Conservation (phyloP, 768 basidiomycete species). For the Mycena vitilis region DNA sequence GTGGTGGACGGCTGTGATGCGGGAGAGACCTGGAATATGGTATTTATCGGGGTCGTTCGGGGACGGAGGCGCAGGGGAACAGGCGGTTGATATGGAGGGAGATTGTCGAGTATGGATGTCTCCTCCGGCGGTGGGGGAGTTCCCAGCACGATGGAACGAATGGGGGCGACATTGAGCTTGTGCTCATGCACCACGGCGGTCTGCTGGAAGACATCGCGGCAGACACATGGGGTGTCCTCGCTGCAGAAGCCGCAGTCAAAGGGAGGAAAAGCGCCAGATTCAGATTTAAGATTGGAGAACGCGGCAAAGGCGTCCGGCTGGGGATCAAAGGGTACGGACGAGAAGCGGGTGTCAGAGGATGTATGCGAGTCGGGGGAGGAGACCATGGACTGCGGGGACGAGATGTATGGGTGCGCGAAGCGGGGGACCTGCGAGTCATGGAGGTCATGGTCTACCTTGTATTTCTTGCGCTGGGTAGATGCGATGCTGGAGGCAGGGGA, state of each 20-base stretch:
- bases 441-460: conserved; percentile 42
- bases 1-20: conserved; percentile 42
- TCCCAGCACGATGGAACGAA: conserved; percentile 42
- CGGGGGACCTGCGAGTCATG: conserved; percentile 45
- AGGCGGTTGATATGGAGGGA: conserved; percentile 84
- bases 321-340: conserved; percentile 48
- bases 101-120: conserved; percentile 78
- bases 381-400: conserved; percentile 60
- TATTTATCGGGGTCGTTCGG: conserved; percentile 48
- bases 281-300: conserved; percentile 44
- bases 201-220: conserved; percentile 72
- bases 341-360: conserved; percentile 48
- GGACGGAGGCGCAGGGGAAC: conserved; percentile 80
- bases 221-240: conserved; percentile 78
- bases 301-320: conserved; percentile 44
- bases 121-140: conserved; percentile 41
- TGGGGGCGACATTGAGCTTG: conserved; percentile 35
- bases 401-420: conserved; percentile 51
- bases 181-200: conserved; percentile 49
- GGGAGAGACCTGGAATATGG: conserved; percentile 66
- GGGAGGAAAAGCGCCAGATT: conserved; percentile 49
- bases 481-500: conserved; percentile 47
- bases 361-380: conserved; percentile 62
- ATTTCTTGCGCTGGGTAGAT: conserved; percentile 35
- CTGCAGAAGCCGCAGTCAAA: conserved; percentile 84